Conservation (phyloP, 805 yeast genomes). For the Starmerella sirachaensis region DNA sequence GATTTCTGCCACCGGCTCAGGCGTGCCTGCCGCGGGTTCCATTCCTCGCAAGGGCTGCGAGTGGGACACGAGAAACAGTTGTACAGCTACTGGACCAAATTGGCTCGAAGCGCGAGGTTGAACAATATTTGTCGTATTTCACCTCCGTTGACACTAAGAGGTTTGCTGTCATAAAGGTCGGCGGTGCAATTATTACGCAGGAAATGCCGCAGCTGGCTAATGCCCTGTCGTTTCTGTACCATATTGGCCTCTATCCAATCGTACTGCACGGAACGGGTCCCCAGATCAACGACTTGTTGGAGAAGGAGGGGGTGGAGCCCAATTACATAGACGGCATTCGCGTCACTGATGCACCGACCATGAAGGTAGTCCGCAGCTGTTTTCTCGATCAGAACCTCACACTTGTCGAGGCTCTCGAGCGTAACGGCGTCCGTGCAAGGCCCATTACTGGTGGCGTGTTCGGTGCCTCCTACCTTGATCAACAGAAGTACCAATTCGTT, state of each 20-base stretch:
- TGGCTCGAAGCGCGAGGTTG: constrained; percentile 96
- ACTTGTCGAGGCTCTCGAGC: constrained; percentile 88
- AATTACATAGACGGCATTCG: constrained; percentile 93
- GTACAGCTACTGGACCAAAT: constrained; percentile 89
- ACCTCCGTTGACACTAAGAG: constrained; percentile 85
- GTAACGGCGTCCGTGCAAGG: constrained; percentile 94
- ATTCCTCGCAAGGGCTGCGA: constrained; percentile 1
- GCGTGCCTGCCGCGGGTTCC: too few relatives aligned
- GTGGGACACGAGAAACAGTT: constrained; percentile 75
- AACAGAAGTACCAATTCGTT: constrained; percentile 81
- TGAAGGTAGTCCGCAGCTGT: constrained; percentile 91
- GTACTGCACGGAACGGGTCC: constrained; percentile 99
- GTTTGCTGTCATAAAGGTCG: constrained; percentile 96
- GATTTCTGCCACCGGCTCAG: too few relatives aligned
- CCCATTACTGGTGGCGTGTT: constrained; percentile 98
- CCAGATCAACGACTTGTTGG: constrained; percentile 87
- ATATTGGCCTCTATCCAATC: constrained; percentile 93
- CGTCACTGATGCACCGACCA: constrained; percentile 85
- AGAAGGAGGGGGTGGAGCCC: constrained; percentile 90
- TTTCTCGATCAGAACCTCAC: constrained; percentile 91
- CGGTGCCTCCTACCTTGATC: constrained; percentile 80
- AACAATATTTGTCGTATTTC: constrained; percentile 91
- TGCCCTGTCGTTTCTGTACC: constrained; percentile 89
- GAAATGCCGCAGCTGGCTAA: constrained; percentile 88
- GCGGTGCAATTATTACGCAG: constrained; percentile 97